Percentiles rank a stretch among this genome's conserved stretches.
These are phyloP conservation scores for Phlegmacium glaucopus DNA, from an alignment of 768 basidiomycete genomes.

Conservation along the genomic window DNA sequence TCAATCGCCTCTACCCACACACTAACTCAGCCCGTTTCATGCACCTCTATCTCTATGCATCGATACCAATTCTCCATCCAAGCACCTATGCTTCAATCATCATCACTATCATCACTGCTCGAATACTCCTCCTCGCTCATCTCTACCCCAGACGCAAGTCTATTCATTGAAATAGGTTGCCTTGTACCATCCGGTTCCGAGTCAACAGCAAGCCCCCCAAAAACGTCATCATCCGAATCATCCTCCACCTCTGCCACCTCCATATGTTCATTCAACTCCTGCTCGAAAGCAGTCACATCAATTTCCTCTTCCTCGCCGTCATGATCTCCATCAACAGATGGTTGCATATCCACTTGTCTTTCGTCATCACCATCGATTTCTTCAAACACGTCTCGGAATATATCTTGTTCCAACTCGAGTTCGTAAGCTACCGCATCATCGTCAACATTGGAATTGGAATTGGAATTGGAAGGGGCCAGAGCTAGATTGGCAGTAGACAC, in stretches of 20 bases:
- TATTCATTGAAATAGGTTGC: conserved; percentile 48
- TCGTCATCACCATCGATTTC: conserved; percentile 36
- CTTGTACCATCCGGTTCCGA: conserved; percentile 27
- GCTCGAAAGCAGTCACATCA: conserved; percentile 36
- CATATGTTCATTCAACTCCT: conserved; percentile 35
- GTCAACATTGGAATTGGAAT: conserved; percentile 7
- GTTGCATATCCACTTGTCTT: too few species aligned
- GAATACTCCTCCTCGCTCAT: conserved; percentile 23
- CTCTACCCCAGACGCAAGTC: conserved; percentile 35
- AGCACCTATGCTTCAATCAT: conserved; percentile 5
- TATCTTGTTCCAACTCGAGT: conserved; percentile 9
- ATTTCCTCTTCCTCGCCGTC: conserved; percentile 32
- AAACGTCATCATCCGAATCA: conserved; percentile 31
- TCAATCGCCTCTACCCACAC: too few species aligned
- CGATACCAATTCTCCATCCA: neutral
- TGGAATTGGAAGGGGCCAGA: neutral
- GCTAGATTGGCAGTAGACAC: neutral
- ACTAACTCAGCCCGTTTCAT: too few species aligned
- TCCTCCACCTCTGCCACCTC: conserved; percentile 35
- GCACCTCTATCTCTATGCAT: too few species aligned
- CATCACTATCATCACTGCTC: conserved; percentile 28
- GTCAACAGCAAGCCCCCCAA: conserved; percentile 39
- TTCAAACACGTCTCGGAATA: conserved; percentile 15
- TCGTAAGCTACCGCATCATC: conserved; percentile 1
- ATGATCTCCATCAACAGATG: too few species aligned